Percentiles rank a stretch among this genome's conserved stretches.
phyloP scores from a whole-genome alignment of 1,284 basidiomycete species.

The Rhodotorula mucilaginosa region DNA sequence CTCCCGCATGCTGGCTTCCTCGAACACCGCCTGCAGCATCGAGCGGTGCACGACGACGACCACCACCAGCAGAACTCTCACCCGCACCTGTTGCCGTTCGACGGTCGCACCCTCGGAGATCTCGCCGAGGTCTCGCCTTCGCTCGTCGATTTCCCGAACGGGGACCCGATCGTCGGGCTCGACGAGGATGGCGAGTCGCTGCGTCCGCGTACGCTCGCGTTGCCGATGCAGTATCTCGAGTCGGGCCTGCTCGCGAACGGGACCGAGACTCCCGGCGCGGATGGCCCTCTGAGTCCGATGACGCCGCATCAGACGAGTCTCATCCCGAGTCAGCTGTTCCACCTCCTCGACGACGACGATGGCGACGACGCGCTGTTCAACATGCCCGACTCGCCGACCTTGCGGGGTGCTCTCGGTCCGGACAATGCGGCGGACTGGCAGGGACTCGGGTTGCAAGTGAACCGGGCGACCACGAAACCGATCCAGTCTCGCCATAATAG shows the following conservation, averaged over 20 bases:
- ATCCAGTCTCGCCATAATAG: not conserved
- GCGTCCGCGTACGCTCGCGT: constrained; percentile 20
- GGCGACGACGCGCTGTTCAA: constrained; percentile 39
- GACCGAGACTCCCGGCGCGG: constrained; percentile 19
- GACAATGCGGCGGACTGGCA: constrained; percentile 23
- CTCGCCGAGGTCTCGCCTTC: constrained; percentile 2
- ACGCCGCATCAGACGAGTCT: constrained; percentile 45
- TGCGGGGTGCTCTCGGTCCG: constrained; percentile 17
- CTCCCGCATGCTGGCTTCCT: constrained; percentile 37
- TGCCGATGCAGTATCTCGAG: constrained; percentile 42
- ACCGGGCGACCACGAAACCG: not conserved
- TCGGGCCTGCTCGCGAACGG: constrained; percentile 35
- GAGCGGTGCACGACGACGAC: constrained; percentile 27
- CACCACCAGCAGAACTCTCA: constrained; percentile 17
- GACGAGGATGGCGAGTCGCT: not conserved
- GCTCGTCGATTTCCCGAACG: not conserved
- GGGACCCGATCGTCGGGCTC: not conserved
- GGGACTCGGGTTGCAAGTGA: constrained; percentile 30
- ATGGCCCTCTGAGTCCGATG: constrained; percentile 44
- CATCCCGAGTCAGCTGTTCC: constrained; percentile 44
- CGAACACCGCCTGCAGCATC: constrained; percentile 43
- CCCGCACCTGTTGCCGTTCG: constrained; percentile 34
- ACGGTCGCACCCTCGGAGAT: constrained; percentile 4
- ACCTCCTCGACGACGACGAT: constrained; percentile 48
- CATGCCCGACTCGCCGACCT: constrained; percentile 39